Conservation (phyloP, 2,329 filamentous ascomycete species). For the Penicillium olsonii region DNA sequence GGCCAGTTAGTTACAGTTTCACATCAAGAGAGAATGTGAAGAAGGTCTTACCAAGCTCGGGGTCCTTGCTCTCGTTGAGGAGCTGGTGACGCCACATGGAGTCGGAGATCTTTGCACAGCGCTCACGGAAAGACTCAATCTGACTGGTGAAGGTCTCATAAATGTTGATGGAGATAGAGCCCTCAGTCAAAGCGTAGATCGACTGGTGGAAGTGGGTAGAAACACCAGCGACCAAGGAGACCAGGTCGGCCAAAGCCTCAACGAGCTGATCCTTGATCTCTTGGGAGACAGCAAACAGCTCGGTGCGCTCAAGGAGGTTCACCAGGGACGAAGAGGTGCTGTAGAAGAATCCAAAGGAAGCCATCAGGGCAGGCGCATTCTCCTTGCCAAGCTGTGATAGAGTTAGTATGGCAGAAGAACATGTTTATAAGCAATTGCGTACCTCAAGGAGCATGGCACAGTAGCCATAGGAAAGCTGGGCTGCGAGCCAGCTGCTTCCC, state of each 20-base stretch:
- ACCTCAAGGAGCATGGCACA: constrained; percentile 53
- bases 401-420: neutral
- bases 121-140: constrained; percentile 39
- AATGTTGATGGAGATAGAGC: constrained; percentile 38
- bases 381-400: constrained; percentile 22
- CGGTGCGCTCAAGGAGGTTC: constrained; percentile 49
- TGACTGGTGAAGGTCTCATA: constrained; percentile 38
- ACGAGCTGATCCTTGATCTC: constrained; percentile 52
- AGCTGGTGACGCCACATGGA: constrained; percentile 45
- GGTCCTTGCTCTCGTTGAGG: constrained; percentile 32
- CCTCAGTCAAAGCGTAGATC: constrained; percentile 23
- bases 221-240: constrained; percentile 33
- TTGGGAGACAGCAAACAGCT: constrained; percentile 48
- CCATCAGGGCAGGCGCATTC: constrained; percentile 46
- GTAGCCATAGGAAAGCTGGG: constrained; percentile 52
- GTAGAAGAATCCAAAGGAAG: constrained; percentile 56
- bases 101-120: constrained; percentile 39
- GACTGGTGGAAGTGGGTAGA: constrained; percentile 41
- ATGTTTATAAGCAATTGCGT: constrained; percentile 15
- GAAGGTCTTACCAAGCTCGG: constrained; percentile 27
- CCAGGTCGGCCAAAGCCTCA: constrained; percentile 39
- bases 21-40: neutral
- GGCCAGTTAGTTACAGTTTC: neutral
- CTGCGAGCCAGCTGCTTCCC: constrained; percentile 43
- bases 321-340: constrained; percentile 46